Evolutionary conservation across 306 rosid genomes (phyloP).

Genomic region (Prunus persica): Prunus_persica_NCBIv2 NC_034009.1:10151501-10152000

Average conservation of each 20-base stretch:
- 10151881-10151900: constrained; percentile 41
- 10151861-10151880: background rate
- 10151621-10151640: constrained; percentile 43
- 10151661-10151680: constrained; percentile 27
- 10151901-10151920: constrained; percentile 36
- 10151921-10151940: constrained; percentile 33
- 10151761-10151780: background rate
- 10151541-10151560: constrained; percentile 45
- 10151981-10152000: constrained; percentile 33
- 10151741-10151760: background rate
- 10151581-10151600: constrained; percentile 30
- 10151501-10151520: constrained; percentile 10
- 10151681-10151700: constrained; percentile 32
- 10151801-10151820: too few relatives aligned
- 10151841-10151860: background rate
- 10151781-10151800: background rate
- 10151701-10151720: constrained; percentile 32
- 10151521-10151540: constrained; percentile 11
- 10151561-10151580: constrained; percentile 37
- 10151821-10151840: background rate
- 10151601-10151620: constrained; percentile 34
- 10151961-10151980: constrained; percentile 50
- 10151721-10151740: constrained; percentile 44
- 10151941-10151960: constrained; percentile 40
- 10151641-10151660: constrained; percentile 43